phyloP scores from a whole-genome alignment of 2,329 filamentous ascomycete genomes.

The Xylaria digitata region DNA sequence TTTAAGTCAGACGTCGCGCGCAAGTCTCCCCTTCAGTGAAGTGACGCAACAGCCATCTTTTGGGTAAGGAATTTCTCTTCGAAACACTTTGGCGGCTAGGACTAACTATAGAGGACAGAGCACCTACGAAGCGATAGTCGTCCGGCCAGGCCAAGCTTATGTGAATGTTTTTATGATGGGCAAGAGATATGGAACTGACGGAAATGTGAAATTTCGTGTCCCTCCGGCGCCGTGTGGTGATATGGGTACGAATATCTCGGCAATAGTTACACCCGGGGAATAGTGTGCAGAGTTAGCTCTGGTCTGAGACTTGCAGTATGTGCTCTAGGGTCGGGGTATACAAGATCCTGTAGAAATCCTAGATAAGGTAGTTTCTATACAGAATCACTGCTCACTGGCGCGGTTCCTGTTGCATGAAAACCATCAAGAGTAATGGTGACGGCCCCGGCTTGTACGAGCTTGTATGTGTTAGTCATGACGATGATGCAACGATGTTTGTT shows the following conservation, averaged over 20 bases:
- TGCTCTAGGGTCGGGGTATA: constrained; percentile 19
- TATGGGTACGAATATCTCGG: constrained; percentile 26
- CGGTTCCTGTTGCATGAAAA: constrained; percentile 70
- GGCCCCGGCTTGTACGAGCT: constrained; percentile 94
- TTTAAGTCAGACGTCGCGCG: constrained; percentile 43
- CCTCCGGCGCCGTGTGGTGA: constrained; percentile 33
- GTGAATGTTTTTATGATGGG: constrained; percentile 41
- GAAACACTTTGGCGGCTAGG: constrained; percentile 14
- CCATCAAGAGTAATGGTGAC: constrained; percentile 87
- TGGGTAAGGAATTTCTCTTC: constrained; percentile 35
- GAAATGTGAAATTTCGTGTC: constrained; percentile 29
- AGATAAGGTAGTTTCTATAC: constrained; percentile 37
- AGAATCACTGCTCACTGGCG: constrained; percentile 39
- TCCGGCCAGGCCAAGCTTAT: constrained; percentile 23
- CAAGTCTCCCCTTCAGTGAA: constrained; percentile 44
- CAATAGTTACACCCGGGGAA: neutral
- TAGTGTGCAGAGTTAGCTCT: constrained; percentile 9
- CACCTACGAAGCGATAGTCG: constrained; percentile 35
- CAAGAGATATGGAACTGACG: constrained; percentile 21
- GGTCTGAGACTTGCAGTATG: constrained; percentile 15
- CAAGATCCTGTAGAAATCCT: constrained; percentile 30
- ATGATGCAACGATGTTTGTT: constrained; percentile 1
- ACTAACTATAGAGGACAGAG: constrained; percentile 38
- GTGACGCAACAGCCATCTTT: constrained; percentile 43
- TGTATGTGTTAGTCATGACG: constrained; percentile 44